Evolutionary conservation across 2,329 filamentous ascomycete genomes (phyloP), one percentile per base, ranked within the genome.

Genomic region (Calonectria multiphialidica): DNA sequence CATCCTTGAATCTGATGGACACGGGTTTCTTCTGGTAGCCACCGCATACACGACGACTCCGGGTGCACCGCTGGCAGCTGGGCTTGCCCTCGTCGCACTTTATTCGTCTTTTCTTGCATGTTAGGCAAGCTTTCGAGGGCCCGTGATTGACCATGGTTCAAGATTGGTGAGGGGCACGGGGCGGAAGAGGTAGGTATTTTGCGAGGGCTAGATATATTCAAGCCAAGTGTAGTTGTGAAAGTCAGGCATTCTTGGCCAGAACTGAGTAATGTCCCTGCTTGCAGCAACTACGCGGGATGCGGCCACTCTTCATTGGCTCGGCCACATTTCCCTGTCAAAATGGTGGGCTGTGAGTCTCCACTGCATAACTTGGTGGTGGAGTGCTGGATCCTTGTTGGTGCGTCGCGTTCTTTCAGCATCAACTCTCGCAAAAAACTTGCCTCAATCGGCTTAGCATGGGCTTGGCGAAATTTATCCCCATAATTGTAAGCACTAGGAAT

Each of bases 81-180:
- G 72, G 72, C 72, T 74, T 69, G 65, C 65, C 72, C 30, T 72
- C 69, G 61, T 74, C 72, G 53, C 72, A 74, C 33, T 74, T 74
- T 23, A 74, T 50, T 5, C 72, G 65, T 4, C 72, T 47, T n/a
- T 66, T 10, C 30, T 71, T 72, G 62, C 72, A 74, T 7, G 72
- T 74, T 47, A 66, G 65, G 55, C 72, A 74, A 30, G 69, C 69
- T 21, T 69, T 72, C n/a, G 72, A 72, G 53, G 53, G 72, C 9
- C 69, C 72, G 33, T 45, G 72, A 42, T 74, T 74, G 23, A 72
- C 72, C 72, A 74, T 74, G 18, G 33, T 42, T 16, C 62, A 30
- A 23, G 45, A 13, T 16, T 67, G 4, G 9, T 10, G 37, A 15
- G n/a, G 5, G 8, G 13, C 40, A 21, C 10, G 7, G 21, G 33